Evolutionary conservation across 768 basidiomycete genomes (phyloP).

Genomic region (Asterophora parasitica): DNA sequence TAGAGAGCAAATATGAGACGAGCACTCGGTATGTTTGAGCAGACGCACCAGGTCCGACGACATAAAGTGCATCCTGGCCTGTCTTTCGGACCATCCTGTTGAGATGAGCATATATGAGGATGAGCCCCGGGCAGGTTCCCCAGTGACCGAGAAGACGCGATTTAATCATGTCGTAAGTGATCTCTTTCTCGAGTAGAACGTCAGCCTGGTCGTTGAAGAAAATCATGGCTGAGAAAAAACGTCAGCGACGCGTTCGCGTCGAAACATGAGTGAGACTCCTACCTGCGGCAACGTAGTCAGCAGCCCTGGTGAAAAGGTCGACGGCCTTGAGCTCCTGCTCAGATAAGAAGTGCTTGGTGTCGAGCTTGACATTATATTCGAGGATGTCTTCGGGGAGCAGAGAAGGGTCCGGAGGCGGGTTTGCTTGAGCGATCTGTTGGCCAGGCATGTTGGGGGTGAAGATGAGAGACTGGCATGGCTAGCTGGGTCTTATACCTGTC

Average conservation of each 20-base stretch:
- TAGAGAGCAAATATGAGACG: conserved; percentile 12
- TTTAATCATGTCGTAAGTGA: conserved; percentile 72
- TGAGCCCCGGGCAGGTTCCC: conserved; percentile 79
- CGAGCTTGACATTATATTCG: conserved; percentile 42
- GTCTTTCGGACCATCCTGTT: conserved; percentile 60
- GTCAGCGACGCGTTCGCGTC: conserved; percentile 13
- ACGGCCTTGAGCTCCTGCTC: conserved; percentile 47
- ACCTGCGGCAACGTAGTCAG: conserved; percentile 71
- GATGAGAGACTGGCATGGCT: background rate
- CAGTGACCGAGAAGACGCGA: conserved; percentile 77
- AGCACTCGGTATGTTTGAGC: background rate
- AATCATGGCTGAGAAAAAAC: conserved; percentile 63
- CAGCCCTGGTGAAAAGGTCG: conserved; percentile 52
- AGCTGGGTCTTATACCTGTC: too few species aligned
- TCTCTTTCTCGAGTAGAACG: conserved; percentile 54
- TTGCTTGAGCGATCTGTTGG: conserved; percentile 52
- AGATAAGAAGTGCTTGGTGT: conserved; percentile 43
- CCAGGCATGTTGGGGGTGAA: conserved; percentile 45
- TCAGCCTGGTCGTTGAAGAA: conserved; percentile 62
- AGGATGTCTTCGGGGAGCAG: conserved; percentile 56
- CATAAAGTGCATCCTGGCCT: conserved; percentile 61
- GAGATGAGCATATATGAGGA: conserved; percentile 67
- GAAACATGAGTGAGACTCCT: too few species aligned
- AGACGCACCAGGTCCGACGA: conserved; percentile 68
- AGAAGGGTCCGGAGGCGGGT: conserved; percentile 69